Base-by-base conservation (phyloP, 2,329 filamentous ascomycete genomes). In the Ophiostoma triangulosporum region DNA sequence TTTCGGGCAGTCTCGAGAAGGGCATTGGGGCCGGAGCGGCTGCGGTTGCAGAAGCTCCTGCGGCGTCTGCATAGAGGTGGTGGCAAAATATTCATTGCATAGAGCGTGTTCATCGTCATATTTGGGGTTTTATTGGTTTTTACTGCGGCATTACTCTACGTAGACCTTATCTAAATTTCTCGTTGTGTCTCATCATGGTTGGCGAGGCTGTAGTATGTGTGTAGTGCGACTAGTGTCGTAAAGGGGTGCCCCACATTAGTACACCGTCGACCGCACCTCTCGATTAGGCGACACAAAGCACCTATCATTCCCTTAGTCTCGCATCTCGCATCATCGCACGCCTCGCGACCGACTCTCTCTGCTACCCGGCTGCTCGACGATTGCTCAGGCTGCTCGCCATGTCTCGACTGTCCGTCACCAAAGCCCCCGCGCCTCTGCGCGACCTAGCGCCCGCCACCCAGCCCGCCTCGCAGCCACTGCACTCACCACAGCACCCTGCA, bases 1-100 rank as follows among this genome's bases (percentile, higher is more conserved):
- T 98, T n/a, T 80, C 81, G 58, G 91, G 91, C 5, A 68, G 67
- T 27, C 65, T 64, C 0, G 65, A 68, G n/a, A 48, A 50, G 3
- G 60, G 61, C 22, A 56, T 60, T 8, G 54, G 43, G 27, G 57
- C 54, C n/a, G 43, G 11, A 3, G 43, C 7, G 1, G 51, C 62
- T 2, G 57, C 62, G 14, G 33, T n/a, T n/a, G 27, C 17, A 1
- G 38, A 26, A 24, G 26, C 46, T 2, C 22, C 38, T 2, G 31
- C 40, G n/a, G 17, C 36, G 12, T 17, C 45, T 8, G 22, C 48
- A 31, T n/a, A n/a, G n/a, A n/a, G n/a, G n/a, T n/a, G n/a, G n/a
- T n/a, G n/a, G n/a, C n/a, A n/a, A n/a, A n/a, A n/a, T n/a, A n/a
- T n/a, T n/a, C n/a, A n/a, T n/a, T n/a, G n/a, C n/a, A n/a, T n/a